These are phyloP conservation scores for Verticillium nubilum DNA, from an alignment of 2,329 filamentous ascomycete genomes.

Conservation along the genomic window DNA sequence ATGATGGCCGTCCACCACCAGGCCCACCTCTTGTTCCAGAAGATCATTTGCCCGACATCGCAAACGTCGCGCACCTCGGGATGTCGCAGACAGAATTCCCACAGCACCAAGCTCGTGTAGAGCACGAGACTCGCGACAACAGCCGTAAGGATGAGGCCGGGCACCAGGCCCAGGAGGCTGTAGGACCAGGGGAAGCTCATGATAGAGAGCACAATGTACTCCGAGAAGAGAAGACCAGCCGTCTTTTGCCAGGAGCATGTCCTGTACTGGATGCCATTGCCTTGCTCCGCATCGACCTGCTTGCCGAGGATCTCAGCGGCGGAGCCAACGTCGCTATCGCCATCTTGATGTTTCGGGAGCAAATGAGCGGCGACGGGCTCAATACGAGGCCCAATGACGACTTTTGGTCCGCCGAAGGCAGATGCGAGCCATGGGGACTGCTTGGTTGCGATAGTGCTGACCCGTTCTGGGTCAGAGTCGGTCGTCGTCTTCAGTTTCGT, in stretches of 20 bases:
- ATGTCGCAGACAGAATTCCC: conserved; percentile 87
- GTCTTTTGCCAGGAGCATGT: conserved; percentile 97
- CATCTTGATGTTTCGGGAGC: conserved; percentile 17
- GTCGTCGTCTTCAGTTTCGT: not conserved
- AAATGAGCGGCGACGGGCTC: conserved; percentile 35
- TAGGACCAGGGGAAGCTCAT: conserved; percentile 98
- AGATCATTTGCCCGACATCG: conserved; percentile 92
- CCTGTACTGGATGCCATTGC: conserved; percentile 80
- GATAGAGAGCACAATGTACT: conserved; percentile 72
- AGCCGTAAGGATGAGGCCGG: conserved; percentile 74
- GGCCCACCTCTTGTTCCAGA: conserved; percentile 74
- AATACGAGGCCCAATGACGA: conserved; percentile 46
- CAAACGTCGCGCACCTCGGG: conserved; percentile 90
- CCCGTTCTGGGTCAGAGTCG: not conserved
- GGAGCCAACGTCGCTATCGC: conserved; percentile 34
- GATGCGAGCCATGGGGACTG: not conserved
- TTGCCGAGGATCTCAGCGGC: conserved; percentile 46
- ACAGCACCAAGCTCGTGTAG: conserved; percentile 61
- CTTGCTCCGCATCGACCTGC: conserved; percentile 73
- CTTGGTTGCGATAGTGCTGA: not conserved
- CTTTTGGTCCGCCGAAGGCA: conserved; percentile 30
- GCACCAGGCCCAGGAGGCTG: conserved; percentile 78
- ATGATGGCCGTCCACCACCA: conserved; percentile 70
- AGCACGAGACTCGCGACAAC: conserved; percentile 73
- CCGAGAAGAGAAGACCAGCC: conserved; percentile 82